Conservation (phyloP, 2,329 filamentous ascomycete genomes). For the Plenodomus biglobosus region DNA sequence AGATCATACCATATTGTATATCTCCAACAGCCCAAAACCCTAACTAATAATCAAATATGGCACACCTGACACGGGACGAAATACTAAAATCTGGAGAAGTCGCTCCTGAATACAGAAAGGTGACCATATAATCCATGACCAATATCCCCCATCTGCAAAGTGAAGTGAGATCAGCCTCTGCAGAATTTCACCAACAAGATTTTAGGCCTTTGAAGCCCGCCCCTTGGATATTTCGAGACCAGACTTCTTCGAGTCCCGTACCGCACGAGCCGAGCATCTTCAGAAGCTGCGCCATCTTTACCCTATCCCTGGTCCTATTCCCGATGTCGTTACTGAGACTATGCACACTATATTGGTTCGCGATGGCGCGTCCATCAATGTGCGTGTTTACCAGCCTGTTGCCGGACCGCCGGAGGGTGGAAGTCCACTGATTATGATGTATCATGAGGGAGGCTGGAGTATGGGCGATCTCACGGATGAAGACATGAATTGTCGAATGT, state of each 20-base stretch:
- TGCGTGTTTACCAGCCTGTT: slow-evolving; percentile 33
- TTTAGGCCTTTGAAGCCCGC: slow-evolving; percentile 28
- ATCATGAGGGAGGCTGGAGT: slow-evolving; percentile 51
- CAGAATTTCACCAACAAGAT: not conserved
- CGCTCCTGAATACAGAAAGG: slow-evolving; percentile 23
- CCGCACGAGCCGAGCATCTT: slow-evolving; percentile 31
- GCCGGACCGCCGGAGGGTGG: slow-evolving; percentile 18
- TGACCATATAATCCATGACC: slow-evolving; percentile 3
- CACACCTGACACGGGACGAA: slow-evolving; percentile 32
- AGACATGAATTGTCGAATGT: slow-evolving; percentile 46
- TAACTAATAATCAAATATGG: slow-evolving; percentile 16
- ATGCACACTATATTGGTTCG: slow-evolving; percentile 27
- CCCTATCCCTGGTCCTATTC: slow-evolving; percentile 35
- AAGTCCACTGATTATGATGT: slow-evolving; percentile 37
- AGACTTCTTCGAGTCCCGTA: slow-evolving; percentile 23
- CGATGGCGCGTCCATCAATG: slow-evolving; percentile 29
- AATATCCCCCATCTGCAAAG: not conserved
- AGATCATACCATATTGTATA: too few relatives aligned
- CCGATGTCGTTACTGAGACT: slow-evolving; percentile 30
- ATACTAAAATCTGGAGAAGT: slow-evolving; percentile 25
- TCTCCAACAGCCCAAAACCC: too few relatives aligned
- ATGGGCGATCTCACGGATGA: slow-evolving; percentile 50
- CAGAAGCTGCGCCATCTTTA: slow-evolving; percentile 33
- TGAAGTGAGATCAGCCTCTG: not conserved
- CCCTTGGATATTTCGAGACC: slow-evolving; percentile 19